Conservation (phyloP, 139 green algal genomes). For the Gonium pectorale region DNA sequence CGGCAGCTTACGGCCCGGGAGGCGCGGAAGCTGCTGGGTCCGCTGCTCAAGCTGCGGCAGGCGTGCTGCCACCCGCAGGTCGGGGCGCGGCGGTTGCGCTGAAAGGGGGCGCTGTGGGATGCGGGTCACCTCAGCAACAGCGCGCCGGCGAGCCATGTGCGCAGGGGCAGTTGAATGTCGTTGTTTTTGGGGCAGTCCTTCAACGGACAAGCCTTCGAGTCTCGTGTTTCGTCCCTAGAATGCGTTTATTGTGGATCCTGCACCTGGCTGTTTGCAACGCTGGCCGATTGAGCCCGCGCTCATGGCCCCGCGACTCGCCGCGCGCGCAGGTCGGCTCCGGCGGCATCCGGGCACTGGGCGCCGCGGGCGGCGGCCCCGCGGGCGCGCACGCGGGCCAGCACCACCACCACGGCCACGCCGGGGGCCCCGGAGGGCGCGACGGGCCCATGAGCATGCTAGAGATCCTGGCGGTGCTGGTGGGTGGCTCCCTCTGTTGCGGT, state of each 20-base stretch:
- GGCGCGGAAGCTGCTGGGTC: conserved; percentile 56
- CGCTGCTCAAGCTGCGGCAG: conserved; percentile 88
- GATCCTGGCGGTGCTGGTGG: conserved; percentile 77
- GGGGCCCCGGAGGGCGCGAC: neutral
- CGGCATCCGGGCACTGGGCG: conserved; percentile 71
- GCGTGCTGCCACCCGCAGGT: conserved; percentile 94
- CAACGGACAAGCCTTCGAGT: too few relatives aligned
- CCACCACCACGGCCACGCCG: neutral
- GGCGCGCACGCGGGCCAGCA: neutral
- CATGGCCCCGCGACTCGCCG: neutral
- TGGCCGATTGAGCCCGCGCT: too few relatives aligned
- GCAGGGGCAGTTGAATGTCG: too few relatives aligned
- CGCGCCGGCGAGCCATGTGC: too few relatives aligned
- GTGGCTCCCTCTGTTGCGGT: too few relatives aligned
- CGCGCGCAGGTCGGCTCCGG: conserved; percentile 71
- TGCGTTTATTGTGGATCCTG: too few relatives aligned
- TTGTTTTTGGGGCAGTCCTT: too few relatives aligned
- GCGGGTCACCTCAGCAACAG: too few relatives aligned
- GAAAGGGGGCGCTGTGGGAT: too few relatives aligned
- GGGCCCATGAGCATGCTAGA: conserved; percentile 89
- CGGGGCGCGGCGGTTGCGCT: neutral
- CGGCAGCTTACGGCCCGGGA: conserved; percentile 31
- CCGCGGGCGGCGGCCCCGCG: neutral
- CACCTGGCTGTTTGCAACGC: too few relatives aligned
- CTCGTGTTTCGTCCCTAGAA: too few relatives aligned